These are phyloP conservation scores for Cetradonia linearis DNA, from an alignment of 495 filamentous ascomycete genomes.

Conservation along the genomic window DNA sequence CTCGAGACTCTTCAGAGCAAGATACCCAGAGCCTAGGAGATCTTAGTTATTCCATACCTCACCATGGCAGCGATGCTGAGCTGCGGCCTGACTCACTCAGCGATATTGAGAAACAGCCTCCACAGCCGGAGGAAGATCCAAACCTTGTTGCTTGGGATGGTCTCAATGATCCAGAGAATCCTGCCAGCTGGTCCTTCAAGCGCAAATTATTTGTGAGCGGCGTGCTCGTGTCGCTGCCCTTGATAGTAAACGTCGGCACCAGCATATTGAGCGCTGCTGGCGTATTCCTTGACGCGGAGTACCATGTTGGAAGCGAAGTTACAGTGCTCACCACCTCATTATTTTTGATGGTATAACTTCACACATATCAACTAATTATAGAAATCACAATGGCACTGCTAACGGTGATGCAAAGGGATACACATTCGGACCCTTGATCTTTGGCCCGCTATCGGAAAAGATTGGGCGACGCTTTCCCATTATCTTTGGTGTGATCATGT, in stretches of 20 bases:
- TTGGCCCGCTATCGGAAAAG: conserved; percentile 64
- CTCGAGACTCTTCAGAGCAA: neutral
- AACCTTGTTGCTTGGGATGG: neutral
- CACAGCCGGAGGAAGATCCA: neutral
- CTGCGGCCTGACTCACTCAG: neutral
- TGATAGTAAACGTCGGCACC: neutral
- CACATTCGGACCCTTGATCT: conserved; percentile 38
- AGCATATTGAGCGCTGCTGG: neutral
- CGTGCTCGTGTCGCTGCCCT: neutral
- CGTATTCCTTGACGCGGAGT: neutral
- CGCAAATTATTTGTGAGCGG: neutral
- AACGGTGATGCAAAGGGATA: neutral
- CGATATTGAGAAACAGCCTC: neutral
- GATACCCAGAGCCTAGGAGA: too few species aligned
- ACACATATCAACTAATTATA: too few species aligned
- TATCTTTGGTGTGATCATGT: conserved; percentile 38
- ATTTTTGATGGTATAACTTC: neutral
- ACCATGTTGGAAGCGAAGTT: neutral
- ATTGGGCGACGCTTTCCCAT: conserved; percentile 51
- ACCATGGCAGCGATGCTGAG: neutral
- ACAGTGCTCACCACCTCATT: neutral
- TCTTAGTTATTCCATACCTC: too few species aligned
- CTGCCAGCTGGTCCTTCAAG: neutral
- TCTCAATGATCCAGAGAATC: neutral
- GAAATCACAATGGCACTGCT: too few species aligned